phyloP scores from a whole-genome alignment of 208 protist species.

The Phytomonas sp. region DNA sequence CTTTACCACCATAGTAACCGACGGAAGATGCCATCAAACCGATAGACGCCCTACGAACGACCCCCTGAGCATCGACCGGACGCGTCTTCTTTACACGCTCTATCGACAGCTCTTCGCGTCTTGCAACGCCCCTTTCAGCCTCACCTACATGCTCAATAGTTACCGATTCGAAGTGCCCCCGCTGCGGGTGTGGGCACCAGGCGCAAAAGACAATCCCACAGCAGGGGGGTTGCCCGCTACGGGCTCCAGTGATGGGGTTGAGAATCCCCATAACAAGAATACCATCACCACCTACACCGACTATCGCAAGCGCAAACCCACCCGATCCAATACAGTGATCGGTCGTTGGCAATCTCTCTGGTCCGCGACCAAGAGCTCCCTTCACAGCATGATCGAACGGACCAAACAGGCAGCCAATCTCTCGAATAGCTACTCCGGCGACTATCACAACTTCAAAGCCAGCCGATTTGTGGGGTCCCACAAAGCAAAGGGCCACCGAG shows the following conservation, averaged over 20 bases:
- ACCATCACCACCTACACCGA: constrained; percentile 35
- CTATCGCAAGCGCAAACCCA: constrained; percentile 28
- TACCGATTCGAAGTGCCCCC: constrained; percentile 19
- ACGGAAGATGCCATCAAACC: background rate
- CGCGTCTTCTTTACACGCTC: background rate
- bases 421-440: background rate
- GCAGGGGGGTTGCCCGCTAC: constrained; percentile 5
- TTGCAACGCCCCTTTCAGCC: constrained; percentile 63
- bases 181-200: constrained; percentile 22
- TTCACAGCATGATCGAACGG: constrained; percentile 23
- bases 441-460: background rate
- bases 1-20: background rate
- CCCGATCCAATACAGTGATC: constrained; percentile 20
- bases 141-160: constrained; percentile 59
- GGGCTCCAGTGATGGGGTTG: background rate
- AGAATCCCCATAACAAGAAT: background rate
- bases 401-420: constrained; percentile 7
- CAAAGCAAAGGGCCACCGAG: background rate
- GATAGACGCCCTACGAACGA: background rate
- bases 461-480: background rate
- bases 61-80: background rate
- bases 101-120: constrained; percentile 46
- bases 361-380: constrained; percentile 24
- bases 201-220: constrained; percentile 18
- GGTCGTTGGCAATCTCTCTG: constrained; percentile 31